Percentiles rank a stretch among this genome's conserved stretches.
Evolutionary conservation across 306 rosid species (phyloP).

Genomic region (Trifolium repens): DNA sequence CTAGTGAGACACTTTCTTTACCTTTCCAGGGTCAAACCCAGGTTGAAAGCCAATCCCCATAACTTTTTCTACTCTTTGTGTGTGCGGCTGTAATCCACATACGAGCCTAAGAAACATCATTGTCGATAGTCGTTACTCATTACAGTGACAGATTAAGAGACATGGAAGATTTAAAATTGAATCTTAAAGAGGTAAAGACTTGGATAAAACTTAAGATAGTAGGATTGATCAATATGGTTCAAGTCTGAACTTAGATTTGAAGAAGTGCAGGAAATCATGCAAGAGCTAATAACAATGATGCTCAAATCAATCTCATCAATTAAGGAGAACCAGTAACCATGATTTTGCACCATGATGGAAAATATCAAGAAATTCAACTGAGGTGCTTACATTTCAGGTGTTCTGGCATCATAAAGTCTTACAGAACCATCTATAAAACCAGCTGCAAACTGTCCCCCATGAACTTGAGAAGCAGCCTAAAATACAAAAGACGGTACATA

Average conservation of each 20-base stretch:
- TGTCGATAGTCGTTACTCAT: slow-evolving; percentile 29
- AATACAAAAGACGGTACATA: slow-evolving; percentile 17
- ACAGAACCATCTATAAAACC: slow-evolving; percentile 94
- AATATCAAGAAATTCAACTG: too few relatives aligned
- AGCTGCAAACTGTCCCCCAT: slow-evolving; percentile 91
- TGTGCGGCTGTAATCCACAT: slow-evolving; percentile 73
- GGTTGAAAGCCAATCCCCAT: slow-evolving; percentile 99
- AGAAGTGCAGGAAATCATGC: slow-evolving; percentile 8
- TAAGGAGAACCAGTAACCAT: slow-evolving; percentile 8
- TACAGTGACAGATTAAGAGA: slow-evolving; percentile 20
- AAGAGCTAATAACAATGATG: slow-evolving; percentile 1
- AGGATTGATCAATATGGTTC: not conserved
- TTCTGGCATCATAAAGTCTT: slow-evolving; percentile 83
- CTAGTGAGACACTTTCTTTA: slow-evolving; percentile 42
- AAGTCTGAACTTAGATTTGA: slow-evolving; percentile 16
- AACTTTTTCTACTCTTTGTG: slow-evolving; percentile 73
- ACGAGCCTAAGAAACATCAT: slow-evolving; percentile 64
- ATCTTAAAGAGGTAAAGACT: not conserved
- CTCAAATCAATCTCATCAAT: slow-evolving; percentile 28
- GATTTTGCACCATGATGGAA: not conserved
- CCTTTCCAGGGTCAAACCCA: slow-evolving; percentile 93
- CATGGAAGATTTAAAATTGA: slow-evolving; percentile 3
- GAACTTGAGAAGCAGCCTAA: slow-evolving; percentile 97
- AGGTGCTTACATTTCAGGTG: slow-evolving; percentile 80
- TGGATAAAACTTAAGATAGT: slow-evolving; percentile 5